Base-by-base conservation (phyloP, 2,329 filamentous ascomycete genomes). In the Aspergillus ochraceus region DNA sequence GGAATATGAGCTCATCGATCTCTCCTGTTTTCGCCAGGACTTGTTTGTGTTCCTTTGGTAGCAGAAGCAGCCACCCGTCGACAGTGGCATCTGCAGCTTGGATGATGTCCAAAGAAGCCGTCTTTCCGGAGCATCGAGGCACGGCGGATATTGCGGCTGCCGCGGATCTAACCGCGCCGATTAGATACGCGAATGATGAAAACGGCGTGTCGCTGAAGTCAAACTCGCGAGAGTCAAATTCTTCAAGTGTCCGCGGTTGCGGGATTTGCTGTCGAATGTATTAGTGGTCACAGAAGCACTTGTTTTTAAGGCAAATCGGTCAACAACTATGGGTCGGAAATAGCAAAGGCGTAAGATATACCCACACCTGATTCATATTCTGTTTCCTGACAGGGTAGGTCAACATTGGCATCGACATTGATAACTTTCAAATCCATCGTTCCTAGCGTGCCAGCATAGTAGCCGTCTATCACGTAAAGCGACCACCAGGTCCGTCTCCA, bases 401-500 rank as follows among this genome's bases (percentile, higher is more conserved):
- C 66, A 6, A 65, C 64, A 9, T 60, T 66, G 14, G 64, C 66
- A 22, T 65, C 51, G n/a, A 69, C 52, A 2, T 53, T 46, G 19
- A 59, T 67, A 4, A 67, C 71, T 19, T 63, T 61, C 26, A 70
- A 66, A 1, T 66, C 66, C 42, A 65, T 69, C 2, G 57, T 65
- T 32, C 67, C 65, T 9, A 64, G 68, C 36, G 59, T 87, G 10
- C 90, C 90, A 3, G 91, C 88, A 64, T 94, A 84, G 82, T 94
- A 89, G 54, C 88, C 90, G 70, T 95, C 91, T 12, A 90, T 84
- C n/a, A 90, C 83, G 70, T 88, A 92, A 9, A 74, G 50, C 53
- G 68, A 62, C 71, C 71, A 73, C 69, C 70, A 74, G 19, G 70
- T 73, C 17, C 71, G 65, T 49, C 71, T 64, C 70, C 89, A 91